Evolutionary conservation across 2,329 filamentous ascomycete species (phyloP).

Genomic region (Verticillium albo-atrum): DNA sequence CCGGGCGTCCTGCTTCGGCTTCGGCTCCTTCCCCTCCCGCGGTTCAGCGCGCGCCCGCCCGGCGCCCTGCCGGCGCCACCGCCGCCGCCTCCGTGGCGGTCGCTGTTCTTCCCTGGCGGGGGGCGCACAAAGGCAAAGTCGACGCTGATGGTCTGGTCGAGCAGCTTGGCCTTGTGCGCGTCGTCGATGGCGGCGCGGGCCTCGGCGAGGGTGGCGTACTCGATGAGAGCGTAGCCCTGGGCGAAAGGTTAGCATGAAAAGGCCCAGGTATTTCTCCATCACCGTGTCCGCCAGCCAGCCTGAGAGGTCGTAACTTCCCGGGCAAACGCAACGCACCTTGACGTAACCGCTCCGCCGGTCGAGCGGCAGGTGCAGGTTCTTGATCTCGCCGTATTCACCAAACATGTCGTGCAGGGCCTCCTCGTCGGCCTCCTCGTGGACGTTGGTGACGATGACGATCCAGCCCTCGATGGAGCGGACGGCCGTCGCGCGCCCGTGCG

Average conservation of each 20-base stretch:
- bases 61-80: conserved; percentile 28
- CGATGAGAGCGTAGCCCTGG: conserved; percentile 80
- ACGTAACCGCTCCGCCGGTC: conserved; percentile 81
- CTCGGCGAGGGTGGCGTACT: conserved; percentile 75
- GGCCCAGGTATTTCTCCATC: no score
- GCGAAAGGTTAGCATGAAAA: neutral
- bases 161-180: conserved; percentile 70
- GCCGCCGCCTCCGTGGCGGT: conserved; percentile 11
- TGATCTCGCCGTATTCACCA: conserved; percentile 80
- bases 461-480: conserved; percentile 86
- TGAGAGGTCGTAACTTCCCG: no score
- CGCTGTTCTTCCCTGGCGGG: conserved; percentile 52
- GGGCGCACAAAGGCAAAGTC: conserved; percentile 85
- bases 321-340: conserved; percentile 52
- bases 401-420: conserved; percentile 79
- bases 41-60: conserved; percentile 33
- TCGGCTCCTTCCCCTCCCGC: conserved; percentile 25
- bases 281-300: no score
- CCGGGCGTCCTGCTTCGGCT: conserved; percentile 39
- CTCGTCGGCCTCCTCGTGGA: conserved; percentile 83
- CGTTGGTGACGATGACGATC: conserved; percentile 83
- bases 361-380: conserved; percentile 80
- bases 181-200: conserved; percentile 78
- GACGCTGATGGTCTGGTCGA: conserved; percentile 76
- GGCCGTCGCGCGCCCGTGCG: conserved; percentile 68